Evolutionary conservation across 2,329 filamentous ascomycete genomes (phyloP).

Genomic region (Aspergillus floridensis): DNA sequence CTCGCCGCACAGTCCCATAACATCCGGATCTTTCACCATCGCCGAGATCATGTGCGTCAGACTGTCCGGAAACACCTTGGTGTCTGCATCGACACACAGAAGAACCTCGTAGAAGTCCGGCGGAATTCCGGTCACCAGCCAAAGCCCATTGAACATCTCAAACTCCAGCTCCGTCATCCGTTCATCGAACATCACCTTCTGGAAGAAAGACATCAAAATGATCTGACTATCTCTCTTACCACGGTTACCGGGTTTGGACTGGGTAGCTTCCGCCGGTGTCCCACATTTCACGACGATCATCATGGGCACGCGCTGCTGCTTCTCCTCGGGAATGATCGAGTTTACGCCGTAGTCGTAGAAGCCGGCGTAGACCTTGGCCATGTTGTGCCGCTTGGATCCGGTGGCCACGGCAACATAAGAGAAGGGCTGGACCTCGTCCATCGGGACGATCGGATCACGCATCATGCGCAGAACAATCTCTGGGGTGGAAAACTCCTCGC

Average conservation of each 20-base stretch:
- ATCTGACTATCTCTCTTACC: conserved; percentile 99
- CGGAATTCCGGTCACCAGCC: conserved; percentile 97
- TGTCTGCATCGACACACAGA: conserved; percentile 98
- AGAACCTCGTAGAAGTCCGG: conserved; percentile 97
- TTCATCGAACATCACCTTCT: conserved; percentile 99
- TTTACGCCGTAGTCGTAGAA: conserved; percentile 94
- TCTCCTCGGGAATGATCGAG: conserved; percentile 74
- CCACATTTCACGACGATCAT: conserved; percentile 95
- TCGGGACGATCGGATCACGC: conserved; percentile 78
- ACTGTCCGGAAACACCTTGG: conserved; percentile 97
- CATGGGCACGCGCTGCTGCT: conserved; percentile 97
- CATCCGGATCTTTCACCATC: conserved; percentile 98
- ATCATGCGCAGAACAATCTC: conserved; percentile 92
- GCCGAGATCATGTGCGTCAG: conserved; percentile 98
- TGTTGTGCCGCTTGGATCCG: conserved; percentile 97
- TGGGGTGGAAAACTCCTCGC: conserved; percentile 80
- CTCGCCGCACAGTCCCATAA: conserved; percentile 98
- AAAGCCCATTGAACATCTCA: conserved; percentile 99
- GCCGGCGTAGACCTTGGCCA: conserved; percentile 96
- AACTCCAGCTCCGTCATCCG: conserved; percentile 99
- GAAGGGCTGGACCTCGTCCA: conserved; percentile 80
- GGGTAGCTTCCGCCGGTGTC: conserved; percentile 77
- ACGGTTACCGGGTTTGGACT: conserved; percentile 90
- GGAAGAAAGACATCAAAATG: conserved; percentile 97
- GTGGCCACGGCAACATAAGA: conserved; percentile 96